Evolutionary conservation across 148 eudicot genomes (phyloP).

Genomic region (Diospyros kaki): DNA sequence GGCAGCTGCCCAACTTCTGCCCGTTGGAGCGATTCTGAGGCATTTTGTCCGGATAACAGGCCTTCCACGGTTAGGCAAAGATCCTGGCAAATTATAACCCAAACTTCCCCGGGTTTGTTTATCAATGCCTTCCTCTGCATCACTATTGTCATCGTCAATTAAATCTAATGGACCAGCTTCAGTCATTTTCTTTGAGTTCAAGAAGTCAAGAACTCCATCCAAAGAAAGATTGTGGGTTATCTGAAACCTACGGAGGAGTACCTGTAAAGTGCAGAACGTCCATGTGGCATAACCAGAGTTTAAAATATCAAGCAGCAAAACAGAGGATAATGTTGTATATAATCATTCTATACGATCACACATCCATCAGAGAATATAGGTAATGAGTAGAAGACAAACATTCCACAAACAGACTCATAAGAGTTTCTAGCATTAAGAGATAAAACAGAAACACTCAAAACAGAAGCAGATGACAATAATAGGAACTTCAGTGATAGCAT

Average conservation of each 20-base stretch:
- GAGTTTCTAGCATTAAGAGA: background rate
- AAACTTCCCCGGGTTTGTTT: slow-evolving; percentile 63
- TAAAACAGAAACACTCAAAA: background rate
- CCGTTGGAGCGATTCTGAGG: slow-evolving; percentile 88
- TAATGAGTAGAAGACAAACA: background rate
- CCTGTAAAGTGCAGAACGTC: slow-evolving; percentile 38
- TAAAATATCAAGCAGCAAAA: background rate
- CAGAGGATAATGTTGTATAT: background rate
- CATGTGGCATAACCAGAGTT: background rate
- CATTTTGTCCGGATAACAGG: slow-evolving; percentile 83
- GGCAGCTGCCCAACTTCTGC: slow-evolving; percentile 93
- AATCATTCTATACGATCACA: background rate
- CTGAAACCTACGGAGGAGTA: slow-evolving; percentile 81
- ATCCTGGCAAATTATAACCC: slow-evolving; percentile 72
- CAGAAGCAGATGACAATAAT: too few species aligned
- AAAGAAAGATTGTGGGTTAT: slow-evolving; percentile 86
- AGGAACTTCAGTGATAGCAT: background rate
- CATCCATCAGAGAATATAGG: background rate
- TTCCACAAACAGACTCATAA: background rate
- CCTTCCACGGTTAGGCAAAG: slow-evolving; percentile 79
- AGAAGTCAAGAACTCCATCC: slow-evolving; percentile 89
- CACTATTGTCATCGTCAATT: slow-evolving; percentile 79
- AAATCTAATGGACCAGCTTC: slow-evolving; percentile 92
- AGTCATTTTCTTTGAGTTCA: slow-evolving; percentile 95
- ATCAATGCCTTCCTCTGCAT: slow-evolving; percentile 73